Conservation (phyloP, 768 basidiomycete genomes). For the Gautieria morchelliformis region DNA sequence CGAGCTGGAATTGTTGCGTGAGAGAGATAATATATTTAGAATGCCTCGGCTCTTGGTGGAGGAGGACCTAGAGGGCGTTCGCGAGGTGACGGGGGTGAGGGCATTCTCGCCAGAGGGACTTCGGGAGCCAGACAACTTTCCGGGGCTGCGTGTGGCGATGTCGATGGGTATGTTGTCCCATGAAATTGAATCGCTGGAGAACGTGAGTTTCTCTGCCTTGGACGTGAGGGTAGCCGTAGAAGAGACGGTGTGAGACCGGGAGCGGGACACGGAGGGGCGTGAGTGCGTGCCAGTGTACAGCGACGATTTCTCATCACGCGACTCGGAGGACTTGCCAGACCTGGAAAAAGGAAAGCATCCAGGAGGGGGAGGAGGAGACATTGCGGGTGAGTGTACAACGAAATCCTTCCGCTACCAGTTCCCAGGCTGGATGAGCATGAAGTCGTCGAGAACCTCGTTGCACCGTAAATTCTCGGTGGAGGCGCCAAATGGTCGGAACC, state of each 20-base stretch:
- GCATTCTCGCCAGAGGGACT: neutral
- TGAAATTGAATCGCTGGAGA: constrained; percentile 22
- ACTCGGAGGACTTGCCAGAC: constrained; percentile 4
- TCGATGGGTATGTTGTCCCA: constrained; percentile 15
- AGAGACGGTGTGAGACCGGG: constrained; percentile 15
- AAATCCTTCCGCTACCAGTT: neutral
- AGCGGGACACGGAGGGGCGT: constrained; percentile 3
- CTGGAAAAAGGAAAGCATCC: constrained; percentile 9
- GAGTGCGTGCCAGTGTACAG: neutral
- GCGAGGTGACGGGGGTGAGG: neutral
- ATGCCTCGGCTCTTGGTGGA: constrained; percentile 7
- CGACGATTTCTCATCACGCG: neutral
- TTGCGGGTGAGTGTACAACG: neutral
- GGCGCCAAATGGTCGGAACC: neutral
- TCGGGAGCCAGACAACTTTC: neutral
- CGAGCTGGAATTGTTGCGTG: constrained; percentile 49
- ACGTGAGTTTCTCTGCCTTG: constrained; percentile 21
- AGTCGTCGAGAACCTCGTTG: constrained; percentile 4
- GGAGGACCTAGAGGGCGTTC: neutral
- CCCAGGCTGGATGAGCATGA: neutral
- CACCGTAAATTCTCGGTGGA: neutral
- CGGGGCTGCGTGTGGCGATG: neutral
- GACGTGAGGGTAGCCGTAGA: constrained; percentile 28
- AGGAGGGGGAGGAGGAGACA: constrained; percentile 9
- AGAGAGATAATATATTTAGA: constrained; percentile 2